Conservation (phyloP, 129 eudicot species). For the Calendula officinalis region DNA sequence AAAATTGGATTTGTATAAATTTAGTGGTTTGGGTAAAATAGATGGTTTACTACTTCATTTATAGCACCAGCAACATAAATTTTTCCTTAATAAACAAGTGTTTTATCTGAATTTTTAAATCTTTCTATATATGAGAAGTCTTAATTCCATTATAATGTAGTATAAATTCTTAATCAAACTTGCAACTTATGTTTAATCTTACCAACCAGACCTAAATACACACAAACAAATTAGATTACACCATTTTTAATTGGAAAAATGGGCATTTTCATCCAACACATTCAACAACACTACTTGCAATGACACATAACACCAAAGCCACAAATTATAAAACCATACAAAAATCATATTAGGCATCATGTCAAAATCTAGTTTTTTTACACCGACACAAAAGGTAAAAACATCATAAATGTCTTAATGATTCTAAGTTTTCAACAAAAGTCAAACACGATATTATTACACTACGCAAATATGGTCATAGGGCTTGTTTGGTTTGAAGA, state of each 20-base stretch:
- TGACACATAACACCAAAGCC: background rate
- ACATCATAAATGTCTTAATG: background rate
- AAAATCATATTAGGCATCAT: constrained; percentile 15
- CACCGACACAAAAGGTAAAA: background rate
- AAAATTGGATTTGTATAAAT: too few relatives aligned
- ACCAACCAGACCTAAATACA: too few relatives aligned
- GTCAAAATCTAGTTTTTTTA: constrained; percentile 9
- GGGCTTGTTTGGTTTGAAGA: constrained; percentile 62
- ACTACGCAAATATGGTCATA: constrained; percentile 60
- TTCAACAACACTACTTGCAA: background rate
- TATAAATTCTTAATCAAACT: too few relatives aligned
- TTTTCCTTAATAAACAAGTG: too few relatives aligned
- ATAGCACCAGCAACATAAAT: too few relatives aligned
- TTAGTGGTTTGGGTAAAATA: too few relatives aligned
- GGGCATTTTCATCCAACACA: background rate
- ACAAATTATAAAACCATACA: background rate
- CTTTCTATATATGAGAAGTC: too few relatives aligned
- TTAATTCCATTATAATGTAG: too few relatives aligned
- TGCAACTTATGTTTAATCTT: too few relatives aligned
- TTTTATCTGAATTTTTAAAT: too few relatives aligned
- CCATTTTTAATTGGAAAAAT: background rate
- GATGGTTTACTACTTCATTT: too few relatives aligned
- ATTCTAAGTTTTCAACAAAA: background rate
- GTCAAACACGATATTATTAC: constrained; percentile 8
- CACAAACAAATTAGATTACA: background rate